Conservation (phyloP, 1,284 basidiomycete species). For the Ganoderma resinaceum region DNA sequence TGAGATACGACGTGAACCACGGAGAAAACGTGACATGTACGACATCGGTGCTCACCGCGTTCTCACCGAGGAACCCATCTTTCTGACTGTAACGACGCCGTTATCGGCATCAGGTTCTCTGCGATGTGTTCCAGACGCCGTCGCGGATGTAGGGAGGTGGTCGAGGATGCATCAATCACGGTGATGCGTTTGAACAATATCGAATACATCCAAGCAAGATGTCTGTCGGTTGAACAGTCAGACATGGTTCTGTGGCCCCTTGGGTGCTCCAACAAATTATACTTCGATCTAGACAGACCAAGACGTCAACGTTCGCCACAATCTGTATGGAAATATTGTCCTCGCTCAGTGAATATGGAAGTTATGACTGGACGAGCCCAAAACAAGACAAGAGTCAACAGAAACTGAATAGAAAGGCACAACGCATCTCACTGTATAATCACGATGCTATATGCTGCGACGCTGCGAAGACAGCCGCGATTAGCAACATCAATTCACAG, state of each 20-base stretch:
- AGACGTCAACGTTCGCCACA: neutral
- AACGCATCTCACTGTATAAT: neutral
- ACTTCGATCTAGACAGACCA: neutral
- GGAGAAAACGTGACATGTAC: conserved; percentile 18
- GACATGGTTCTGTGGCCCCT: neutral
- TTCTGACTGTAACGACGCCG: conserved; percentile 8
- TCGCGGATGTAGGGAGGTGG: conserved; percentile 7
- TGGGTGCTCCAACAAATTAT: neutral
- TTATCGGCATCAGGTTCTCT: conserved; percentile 17
- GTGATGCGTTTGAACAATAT: conserved; percentile 2
- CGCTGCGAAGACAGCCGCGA: neutral
- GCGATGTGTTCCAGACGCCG: conserved; percentile 6
- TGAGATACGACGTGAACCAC: conserved; percentile 11
- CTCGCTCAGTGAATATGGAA: neutral
- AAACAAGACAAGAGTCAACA: neutral
- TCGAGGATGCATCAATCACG: conserved; percentile 13
- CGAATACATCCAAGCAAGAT: conserved; percentile 4
- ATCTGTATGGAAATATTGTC: neutral
- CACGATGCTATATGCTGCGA: neutral
- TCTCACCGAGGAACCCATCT: conserved; percentile 18
- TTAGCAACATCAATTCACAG: neutral
- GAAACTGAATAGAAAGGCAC: neutral
- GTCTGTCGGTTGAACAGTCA: conserved; percentile 4
- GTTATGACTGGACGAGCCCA: neutral
- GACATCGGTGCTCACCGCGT: conserved; percentile 22